Conservation (phyloP, 176 grass and related monocot species). For the Oryza meyeriana region DNA sequence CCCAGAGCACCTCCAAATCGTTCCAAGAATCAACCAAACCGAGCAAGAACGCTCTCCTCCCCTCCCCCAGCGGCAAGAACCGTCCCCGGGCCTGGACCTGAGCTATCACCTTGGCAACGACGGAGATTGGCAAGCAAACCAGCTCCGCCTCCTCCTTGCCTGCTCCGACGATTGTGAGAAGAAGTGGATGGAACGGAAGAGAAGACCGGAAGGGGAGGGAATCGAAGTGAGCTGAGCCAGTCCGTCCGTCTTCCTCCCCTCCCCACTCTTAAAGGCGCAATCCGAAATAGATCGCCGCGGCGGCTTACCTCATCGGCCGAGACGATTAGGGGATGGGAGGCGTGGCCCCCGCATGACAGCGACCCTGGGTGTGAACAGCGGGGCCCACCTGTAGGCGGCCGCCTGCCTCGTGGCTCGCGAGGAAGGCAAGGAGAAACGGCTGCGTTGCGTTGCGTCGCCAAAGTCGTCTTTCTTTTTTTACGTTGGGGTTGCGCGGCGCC, state of each 20-base stretch:
- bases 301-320: neutral
- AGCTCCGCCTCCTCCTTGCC: too few species aligned
- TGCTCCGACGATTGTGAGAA: neutral
- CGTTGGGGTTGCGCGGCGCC: neutral
- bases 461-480: neutral
- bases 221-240: neutral
- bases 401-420: neutral
- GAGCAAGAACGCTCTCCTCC: neutral
- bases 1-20: neutral
- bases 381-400: neutral
- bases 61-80: too few species aligned
- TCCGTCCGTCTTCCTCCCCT: too few species aligned
- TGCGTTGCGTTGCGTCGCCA: neutral
- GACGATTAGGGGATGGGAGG: too few species aligned
- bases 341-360: neutral
- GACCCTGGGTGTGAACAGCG: neutral
- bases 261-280: neutral
- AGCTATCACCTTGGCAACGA: neutral
- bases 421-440: neutral
- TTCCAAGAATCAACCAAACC: neutral
- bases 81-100: too few species aligned
- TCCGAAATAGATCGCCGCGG: neutral
- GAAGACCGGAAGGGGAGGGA: neutral
- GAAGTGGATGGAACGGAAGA: neutral
- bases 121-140: too few species aligned